phyloP scores from a whole-genome alignment of 2,329 filamentous ascomycete species.

The Alternaria burnsii region DNA sequence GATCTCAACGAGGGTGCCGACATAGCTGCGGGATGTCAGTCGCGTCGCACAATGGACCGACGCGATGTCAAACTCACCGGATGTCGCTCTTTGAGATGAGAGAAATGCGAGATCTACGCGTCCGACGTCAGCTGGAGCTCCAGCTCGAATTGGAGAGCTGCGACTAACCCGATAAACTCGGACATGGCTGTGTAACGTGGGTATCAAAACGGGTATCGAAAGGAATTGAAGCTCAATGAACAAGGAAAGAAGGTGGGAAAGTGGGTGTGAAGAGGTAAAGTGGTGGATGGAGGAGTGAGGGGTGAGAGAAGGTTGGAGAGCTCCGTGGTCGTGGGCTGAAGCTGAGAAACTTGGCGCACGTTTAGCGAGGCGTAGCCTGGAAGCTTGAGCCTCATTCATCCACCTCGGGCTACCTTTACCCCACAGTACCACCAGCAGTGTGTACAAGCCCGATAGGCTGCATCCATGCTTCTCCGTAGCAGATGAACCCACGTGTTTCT shows the following conservation, averaged over 20 bases:
- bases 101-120: slow-evolving; percentile 83
- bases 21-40: slow-evolving; percentile 71
- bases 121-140: slow-evolving; percentile 48
- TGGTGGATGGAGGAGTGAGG: slow-evolving; percentile 21
- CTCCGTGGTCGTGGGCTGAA: slow-evolving; percentile 25
- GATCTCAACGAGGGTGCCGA: slow-evolving; percentile 95
- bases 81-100: slow-evolving; percentile 98
- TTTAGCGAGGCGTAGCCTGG: slow-evolving; percentile 28
- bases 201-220: slow-evolving; percentile 37
- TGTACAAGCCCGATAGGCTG: neutral
- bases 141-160: slow-evolving; percentile 43
- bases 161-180: slow-evolving; percentile 67
- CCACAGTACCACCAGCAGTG: slow-evolving; percentile 21
- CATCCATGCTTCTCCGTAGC: slow-evolving; percentile 4
- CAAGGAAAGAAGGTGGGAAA: slow-evolving; percentile 30
- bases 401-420: slow-evolving; percentile 25
- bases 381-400: slow-evolving; percentile 22
- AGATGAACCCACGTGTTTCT: neutral
- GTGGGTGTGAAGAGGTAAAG: slow-evolving; percentile 28
- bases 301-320: slow-evolving; percentile 21
- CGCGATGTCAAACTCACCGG: slow-evolving; percentile 68
- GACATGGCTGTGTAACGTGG: slow-evolving; percentile 58
- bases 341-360: slow-evolving; percentile 31
- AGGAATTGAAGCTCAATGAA: slow-evolving; percentile 28
- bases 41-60: slow-evolving; percentile 24